These are phyloP conservation scores for Chara braunii DNA, from an alignment of 139 green algal species.

Conservation along the genomic window DNA sequence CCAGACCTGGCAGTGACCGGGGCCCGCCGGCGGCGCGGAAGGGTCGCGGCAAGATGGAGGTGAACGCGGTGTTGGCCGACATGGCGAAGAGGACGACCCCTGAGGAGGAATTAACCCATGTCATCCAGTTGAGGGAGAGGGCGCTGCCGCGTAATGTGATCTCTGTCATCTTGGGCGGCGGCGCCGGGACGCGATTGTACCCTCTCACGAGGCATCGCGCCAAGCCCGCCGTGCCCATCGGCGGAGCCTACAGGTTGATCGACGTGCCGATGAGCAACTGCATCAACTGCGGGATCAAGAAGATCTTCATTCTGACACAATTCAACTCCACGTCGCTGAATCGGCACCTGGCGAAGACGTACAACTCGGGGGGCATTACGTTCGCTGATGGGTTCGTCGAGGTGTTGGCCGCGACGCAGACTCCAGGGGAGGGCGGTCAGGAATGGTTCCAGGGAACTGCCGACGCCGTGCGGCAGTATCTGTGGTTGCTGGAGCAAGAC, in stretches of 20 bases:
- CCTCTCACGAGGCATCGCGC: constrained; percentile 98
- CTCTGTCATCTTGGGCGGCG: constrained; percentile 93
- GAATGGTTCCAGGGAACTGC: constrained; percentile 94
- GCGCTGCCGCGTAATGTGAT: constrained; percentile 75
- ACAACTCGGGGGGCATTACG: constrained; percentile 81
- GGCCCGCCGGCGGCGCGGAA: too few relatives aligned
- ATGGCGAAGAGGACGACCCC: neutral
- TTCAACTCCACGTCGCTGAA: constrained; percentile 98
- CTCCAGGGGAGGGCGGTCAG: constrained; percentile 49
- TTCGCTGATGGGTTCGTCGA: constrained; percentile 51
- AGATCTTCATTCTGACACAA: constrained; percentile 95
- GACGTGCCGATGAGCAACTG: constrained; percentile 99
- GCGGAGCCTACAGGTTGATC: constrained; percentile 94
- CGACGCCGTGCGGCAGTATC: constrained; percentile 94
- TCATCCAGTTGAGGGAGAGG: neutral
- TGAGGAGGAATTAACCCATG: neutral
- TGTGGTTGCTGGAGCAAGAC: constrained; percentile 65
- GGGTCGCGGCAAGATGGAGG: too few relatives aligned
- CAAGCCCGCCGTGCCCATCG: constrained; percentile 97
- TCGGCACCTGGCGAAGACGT: constrained; percentile 86
- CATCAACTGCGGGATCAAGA: constrained; percentile 96
- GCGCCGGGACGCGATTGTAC: constrained; percentile 91
- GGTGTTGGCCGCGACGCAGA: constrained; percentile 79
- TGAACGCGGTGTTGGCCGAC: neutral
- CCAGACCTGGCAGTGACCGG: too few relatives aligned